These are phyloP conservation scores for Chlorella sp. DNA, from an alignment of 139 green algal genomes.

Conservation along the genomic window DNA sequence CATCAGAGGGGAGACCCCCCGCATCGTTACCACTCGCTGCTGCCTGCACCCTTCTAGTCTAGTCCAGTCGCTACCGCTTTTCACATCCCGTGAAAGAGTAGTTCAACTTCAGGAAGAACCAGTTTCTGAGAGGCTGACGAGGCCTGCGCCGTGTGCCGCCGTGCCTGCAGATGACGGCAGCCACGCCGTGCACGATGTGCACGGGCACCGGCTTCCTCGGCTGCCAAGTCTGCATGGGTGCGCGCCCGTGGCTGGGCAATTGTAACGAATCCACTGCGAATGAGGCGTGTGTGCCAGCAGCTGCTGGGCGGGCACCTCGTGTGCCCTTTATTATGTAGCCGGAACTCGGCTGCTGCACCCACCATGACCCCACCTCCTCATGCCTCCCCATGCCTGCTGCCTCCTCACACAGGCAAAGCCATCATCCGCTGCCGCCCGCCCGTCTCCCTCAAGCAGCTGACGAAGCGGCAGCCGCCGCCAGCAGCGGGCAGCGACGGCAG, in stretches of 20 bases:
- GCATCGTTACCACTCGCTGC: background rate
- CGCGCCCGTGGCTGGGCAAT: too few relatives aligned
- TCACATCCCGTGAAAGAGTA: background rate
- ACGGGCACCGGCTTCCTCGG: conserved; percentile 8
- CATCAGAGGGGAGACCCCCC: background rate
- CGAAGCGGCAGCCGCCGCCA: background rate
- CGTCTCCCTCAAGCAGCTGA: conserved; percentile 22
- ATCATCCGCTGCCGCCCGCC: conserved; percentile 34
- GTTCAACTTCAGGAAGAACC: background rate
- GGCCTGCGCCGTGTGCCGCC: too few relatives aligned
- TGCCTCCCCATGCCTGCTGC: background rate
- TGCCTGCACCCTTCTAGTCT: too few relatives aligned
- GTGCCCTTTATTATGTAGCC: too few relatives aligned
- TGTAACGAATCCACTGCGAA: background rate
- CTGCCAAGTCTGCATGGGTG: conserved; percentile 46
- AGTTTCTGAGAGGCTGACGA: too few relatives aligned
- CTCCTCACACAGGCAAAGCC: background rate
- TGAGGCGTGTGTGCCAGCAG: background rate
- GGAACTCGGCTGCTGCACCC: background rate
- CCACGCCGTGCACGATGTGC: conserved; percentile 35
- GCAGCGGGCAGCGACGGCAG: background rate
- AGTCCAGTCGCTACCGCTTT: too few relatives aligned
- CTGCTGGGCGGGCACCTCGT: background rate
- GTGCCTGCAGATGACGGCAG: conserved; percentile 35
- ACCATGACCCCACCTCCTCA: background rate